These are phyloP conservation scores for Trypanosoma grayi DNA, from an alignment of 208 protist genomes.

Conservation along the genomic window DNA sequence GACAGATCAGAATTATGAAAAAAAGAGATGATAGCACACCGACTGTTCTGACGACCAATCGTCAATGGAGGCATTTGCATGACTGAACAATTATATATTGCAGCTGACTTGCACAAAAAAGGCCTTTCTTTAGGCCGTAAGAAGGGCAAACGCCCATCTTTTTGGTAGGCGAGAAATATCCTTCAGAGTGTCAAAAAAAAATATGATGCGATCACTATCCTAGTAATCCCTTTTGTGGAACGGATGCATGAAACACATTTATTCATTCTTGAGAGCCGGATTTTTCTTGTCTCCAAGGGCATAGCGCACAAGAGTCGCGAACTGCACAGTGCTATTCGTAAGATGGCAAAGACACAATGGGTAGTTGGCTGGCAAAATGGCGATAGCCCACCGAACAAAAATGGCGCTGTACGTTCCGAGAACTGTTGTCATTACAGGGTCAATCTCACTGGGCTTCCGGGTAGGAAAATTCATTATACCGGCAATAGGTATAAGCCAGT, in stretches of 20 bases:
- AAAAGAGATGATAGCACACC: too few species aligned
- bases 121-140: too few species aligned
- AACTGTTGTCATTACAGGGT: constrained; percentile 77
- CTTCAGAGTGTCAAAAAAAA: too few species aligned
- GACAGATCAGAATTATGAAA: too few species aligned
- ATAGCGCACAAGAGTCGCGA: constrained; percentile 52
- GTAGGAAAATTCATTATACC: constrained; percentile 83
- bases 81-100: too few species aligned
- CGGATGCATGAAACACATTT: neutral
- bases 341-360: constrained; percentile 81
- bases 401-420: constrained; percentile 76
- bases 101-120: too few species aligned
- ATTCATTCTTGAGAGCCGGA: constrained; percentile 11
- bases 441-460: constrained; percentile 72
- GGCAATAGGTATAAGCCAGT: constrained; percentile 90
- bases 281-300: constrained; percentile 19
- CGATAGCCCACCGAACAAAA: constrained; percentile 84
- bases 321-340: constrained; percentile 79
- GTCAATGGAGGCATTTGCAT: too few species aligned
- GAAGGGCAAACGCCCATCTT: too few species aligned
- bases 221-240: neutral
- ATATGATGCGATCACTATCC: too few species aligned
- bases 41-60: too few species aligned
- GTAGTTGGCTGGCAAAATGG: constrained; percentile 85
- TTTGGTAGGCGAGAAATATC: too few species aligned